Base-by-base conservation (phyloP, 257 asterid genomes). In the Ballota nigra region DNA sequence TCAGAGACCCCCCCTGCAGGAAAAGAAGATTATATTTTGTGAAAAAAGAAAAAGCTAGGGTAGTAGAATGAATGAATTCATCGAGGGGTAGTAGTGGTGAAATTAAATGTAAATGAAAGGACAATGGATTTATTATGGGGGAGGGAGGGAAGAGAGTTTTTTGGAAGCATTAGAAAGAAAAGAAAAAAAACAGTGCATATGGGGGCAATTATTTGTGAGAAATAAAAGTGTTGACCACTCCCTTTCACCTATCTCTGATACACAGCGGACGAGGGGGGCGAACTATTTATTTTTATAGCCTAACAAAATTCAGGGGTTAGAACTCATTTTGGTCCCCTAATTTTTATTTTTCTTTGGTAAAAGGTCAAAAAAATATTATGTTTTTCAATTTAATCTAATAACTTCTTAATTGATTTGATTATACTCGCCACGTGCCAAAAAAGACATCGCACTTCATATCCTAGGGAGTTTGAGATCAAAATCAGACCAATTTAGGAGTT, bases 261-360 rank as follows among this genome's bases (percentile, higher is more conserved):
- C 78, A 78, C 85, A 60, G 84, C 89, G 82, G 84, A 80, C 82
- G 55, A 79, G 75, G 83, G 82, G 87, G 87, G 84, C 73, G 80
- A 56, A 47, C 8, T 66, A 66, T 66, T 24, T 66, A 66, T 66
- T 26, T 66, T 28, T 18, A 0, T 12, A 52, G 40, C n/a, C 69
- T 22, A 64, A 51, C 36, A 41, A 22, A 64, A 64, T 22, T 29
- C 2, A 29, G 4, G 3, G 5, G 0, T 29, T 29, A 1, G 5
- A 29, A 29, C 5, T 23, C 1, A 13, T 24, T 43, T 45, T 23
- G 10, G 38, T 6, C 8, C 38, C 38, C 8, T 0, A 3, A 29
- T 3, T 6, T 29, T 28, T 33, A 9, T 33, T 6, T 6, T 33
- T 33, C 6, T 31, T 33, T 33, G 9, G 1, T 5, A 33, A 33